Conservation (phyloP, 495 filamentous ascomycete genomes). For the Penicillium taxi region DNA sequence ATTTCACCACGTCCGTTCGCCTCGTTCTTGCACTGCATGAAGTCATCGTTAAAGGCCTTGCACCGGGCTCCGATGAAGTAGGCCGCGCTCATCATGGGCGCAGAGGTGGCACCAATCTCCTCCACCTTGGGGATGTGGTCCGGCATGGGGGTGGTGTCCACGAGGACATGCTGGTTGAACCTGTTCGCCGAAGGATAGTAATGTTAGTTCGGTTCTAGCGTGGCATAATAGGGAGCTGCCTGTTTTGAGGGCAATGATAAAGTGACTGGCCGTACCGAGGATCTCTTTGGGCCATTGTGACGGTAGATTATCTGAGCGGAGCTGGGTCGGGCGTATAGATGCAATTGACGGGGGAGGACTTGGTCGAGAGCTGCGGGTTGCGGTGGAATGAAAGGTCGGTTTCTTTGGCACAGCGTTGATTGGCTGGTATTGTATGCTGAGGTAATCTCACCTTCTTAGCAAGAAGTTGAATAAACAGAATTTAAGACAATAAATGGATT, state of each 20-base stretch:
- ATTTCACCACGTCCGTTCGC: conserved; percentile 79
- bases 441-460: conserved; percentile 7
- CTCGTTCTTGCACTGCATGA: conserved; percentile 97
- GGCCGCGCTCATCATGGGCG: conserved; percentile 82
- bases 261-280: conserved; percentile 31
- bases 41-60: conserved; percentile 94
- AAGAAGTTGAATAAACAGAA: no score
- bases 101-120: conserved; percentile 85
- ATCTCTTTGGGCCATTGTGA: conserved; percentile 44
- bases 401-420: conserved; percentile 27
- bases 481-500: no score
- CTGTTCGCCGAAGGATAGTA: conserved; percentile 41
- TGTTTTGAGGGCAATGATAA: not conserved
- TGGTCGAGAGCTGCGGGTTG: conserved; percentile 24
- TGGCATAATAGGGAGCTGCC: not conserved
- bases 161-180: conserved; percentile 85
- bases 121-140: conserved; percentile 81
- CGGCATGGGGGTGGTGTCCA: conserved; percentile 94
- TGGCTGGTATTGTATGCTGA: conserved; percentile 16
- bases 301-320: conserved; percentile 13
- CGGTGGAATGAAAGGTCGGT: conserved; percentile 26
- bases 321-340: conserved; percentile 8
- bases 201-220: conserved; percentile 14
- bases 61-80: conserved; percentile 97
- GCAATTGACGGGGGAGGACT: conserved; percentile 18